phyloP scores from a whole-genome alignment of 2,329 filamentous ascomycete genomes.

The Fusarium neocosmosporiellum region DNA sequence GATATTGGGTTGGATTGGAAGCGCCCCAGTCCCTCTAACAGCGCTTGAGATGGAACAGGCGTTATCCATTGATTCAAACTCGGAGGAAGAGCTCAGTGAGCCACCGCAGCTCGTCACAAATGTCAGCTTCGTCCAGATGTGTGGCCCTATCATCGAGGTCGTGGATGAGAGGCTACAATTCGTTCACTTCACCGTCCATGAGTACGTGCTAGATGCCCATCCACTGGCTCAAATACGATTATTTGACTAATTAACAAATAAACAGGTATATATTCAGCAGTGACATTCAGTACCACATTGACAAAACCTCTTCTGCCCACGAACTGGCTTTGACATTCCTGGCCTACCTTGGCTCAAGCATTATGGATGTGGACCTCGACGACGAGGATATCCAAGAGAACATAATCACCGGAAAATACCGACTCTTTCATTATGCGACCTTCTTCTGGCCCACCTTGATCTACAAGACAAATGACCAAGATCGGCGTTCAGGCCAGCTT shows the following conservation, averaged over 20 bases:
- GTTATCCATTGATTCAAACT: not conserved
- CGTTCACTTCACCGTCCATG: not conserved
- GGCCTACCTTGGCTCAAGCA: not conserved
- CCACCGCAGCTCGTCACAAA: not conserved
- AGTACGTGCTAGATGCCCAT: not conserved
- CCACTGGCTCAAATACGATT: not conserved
- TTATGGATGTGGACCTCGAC: not conserved
- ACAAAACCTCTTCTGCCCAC: not conserved
- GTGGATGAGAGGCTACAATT: not conserved
- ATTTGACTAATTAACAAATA: not conserved
- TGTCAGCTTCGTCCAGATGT: not conserved
- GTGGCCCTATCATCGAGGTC: not conserved
- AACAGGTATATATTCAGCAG: not conserved
- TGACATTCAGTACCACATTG: not conserved
- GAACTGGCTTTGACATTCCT: not conserved
- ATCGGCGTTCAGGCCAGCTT: not conserved
- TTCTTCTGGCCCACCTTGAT: not conserved
- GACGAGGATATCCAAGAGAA: not conserved
- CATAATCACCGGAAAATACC: not conserved
- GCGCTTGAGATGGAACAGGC: not conserved
- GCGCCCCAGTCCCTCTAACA: not conserved
- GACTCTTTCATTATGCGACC: not conserved
- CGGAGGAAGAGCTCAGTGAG: not conserved
- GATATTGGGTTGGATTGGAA: not conserved
- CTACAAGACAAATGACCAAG: not conserved